Conservation (phyloP, 176 grass and related monocot genomes). For the Melocanna baccifera region DNA sequence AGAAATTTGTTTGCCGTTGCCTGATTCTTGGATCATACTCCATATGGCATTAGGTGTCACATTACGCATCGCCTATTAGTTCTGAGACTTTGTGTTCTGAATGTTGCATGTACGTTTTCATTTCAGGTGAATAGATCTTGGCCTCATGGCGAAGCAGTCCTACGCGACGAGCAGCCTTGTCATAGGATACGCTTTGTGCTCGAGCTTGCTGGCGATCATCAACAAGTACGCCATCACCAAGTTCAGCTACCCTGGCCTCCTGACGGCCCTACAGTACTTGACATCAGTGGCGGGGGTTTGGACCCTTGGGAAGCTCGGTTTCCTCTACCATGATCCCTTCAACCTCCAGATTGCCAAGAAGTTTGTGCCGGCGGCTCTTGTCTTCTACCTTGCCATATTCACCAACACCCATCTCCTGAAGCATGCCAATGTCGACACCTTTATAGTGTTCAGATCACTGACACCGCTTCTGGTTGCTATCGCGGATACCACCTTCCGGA, state of each 20-base stretch:
- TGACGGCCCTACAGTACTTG: constrained; percentile 67
- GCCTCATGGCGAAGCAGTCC: constrained; percentile 35
- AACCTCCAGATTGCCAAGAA: constrained; percentile 56
- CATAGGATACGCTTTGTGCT: constrained; percentile 57
- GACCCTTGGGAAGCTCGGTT: constrained; percentile 42
- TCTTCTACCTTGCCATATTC: constrained; percentile 79
- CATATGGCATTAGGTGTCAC: no score
- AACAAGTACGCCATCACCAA: constrained; percentile 81
- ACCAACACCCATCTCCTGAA: constrained; percentile 71
- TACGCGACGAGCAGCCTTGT: constrained; percentile 49
- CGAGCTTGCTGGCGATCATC: constrained; percentile 69
- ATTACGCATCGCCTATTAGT: no score
- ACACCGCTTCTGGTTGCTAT: constrained; percentile 64
- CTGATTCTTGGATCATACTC: no score
- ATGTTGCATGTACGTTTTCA: neutral
- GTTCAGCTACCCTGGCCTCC: constrained; percentile 65
- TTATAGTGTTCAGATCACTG: constrained; percentile 69
- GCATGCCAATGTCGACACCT: constrained; percentile 74
- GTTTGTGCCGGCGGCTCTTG: constrained; percentile 53
- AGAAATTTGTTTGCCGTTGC: no score
- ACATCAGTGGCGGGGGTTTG: constrained; percentile 48
- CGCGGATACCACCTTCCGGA: constrained; percentile 56
- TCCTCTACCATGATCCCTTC: constrained; percentile 64
- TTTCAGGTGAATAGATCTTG: constrained; percentile 23
- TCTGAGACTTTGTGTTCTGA: no score